These are phyloP conservation scores for Pleurotus tuoliensis DNA, from an alignment of 768 basidiomycete species.

Conservation along the genomic window DNA sequence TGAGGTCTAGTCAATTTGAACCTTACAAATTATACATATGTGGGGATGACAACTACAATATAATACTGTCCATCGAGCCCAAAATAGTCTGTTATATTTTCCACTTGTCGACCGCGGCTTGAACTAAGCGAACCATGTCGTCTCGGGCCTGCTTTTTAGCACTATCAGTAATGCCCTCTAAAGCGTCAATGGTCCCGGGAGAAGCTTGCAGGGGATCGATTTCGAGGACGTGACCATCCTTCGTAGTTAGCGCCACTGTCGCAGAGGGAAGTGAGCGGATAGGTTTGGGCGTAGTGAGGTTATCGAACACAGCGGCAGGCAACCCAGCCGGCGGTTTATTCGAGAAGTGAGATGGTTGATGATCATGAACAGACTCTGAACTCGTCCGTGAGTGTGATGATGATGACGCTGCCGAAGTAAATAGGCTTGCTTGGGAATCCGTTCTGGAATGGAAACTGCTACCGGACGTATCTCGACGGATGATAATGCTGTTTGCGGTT, in stretches of 20 bases:
- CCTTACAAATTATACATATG: too few relatives aligned
- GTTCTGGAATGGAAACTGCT: constrained; percentile 39
- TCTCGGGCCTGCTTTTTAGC: constrained; percentile 80
- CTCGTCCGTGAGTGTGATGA: constrained; percentile 40
- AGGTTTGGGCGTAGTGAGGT: constrained; percentile 33
- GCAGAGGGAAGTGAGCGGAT: constrained; percentile 43
- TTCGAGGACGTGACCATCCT: constrained; percentile 76
- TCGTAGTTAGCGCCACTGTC: constrained; percentile 73
- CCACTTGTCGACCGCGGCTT: constrained; percentile 76
- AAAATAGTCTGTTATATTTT: constrained; percentile 32
- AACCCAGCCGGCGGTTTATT: constrained; percentile 14
- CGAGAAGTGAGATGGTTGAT: constrained; percentile 17
- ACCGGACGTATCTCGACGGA: constrained; percentile 53
- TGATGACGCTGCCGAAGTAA: constrained; percentile 33
- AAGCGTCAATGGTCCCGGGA: constrained; percentile 65
- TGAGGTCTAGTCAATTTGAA: too few relatives aligned
- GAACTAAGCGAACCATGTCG: constrained; percentile 71
- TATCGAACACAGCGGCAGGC: constrained; percentile 14
- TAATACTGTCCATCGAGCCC: constrained; percentile 4
- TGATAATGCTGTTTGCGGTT: constrained; percentile 50
- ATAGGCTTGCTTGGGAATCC: constrained; percentile 48
- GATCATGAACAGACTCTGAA: constrained; percentile 25
- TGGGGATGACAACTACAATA: constrained; percentile 1
- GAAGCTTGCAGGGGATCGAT: constrained; percentile 81
- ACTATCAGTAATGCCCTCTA: constrained; percentile 75